Conservation (phyloP, 2,329 filamentous ascomycete species). For the Ophiostoma tasmaniense region DNA sequence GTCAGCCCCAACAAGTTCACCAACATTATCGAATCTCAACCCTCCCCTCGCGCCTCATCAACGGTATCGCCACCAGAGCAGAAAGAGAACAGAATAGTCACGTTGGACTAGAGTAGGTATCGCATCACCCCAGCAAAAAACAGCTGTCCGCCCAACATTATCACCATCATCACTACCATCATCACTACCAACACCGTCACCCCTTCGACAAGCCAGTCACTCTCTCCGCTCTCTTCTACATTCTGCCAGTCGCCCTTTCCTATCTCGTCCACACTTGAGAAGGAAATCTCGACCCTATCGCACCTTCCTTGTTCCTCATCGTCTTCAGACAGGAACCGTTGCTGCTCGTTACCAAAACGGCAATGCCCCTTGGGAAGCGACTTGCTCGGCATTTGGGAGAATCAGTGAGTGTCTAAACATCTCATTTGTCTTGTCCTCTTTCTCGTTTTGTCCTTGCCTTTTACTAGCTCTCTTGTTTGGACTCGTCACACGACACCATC, state of each 20-base stretch:
- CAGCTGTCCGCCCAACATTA: background rate
- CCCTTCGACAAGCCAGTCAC: background rate
- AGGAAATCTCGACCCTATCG: background rate
- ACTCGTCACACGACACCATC: background rate
- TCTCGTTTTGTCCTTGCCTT: background rate
- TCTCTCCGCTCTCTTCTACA: background rate
- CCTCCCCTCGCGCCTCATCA: background rate
- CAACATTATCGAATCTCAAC: background rate
- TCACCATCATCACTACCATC: background rate
- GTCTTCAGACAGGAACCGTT: background rate
- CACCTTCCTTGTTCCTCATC: background rate
- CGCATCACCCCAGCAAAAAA: background rate
- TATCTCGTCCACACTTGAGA: background rate
- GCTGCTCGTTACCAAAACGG: background rate
- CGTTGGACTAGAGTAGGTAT: background rate
- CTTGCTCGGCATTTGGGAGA: slow-evolving; percentile 14
- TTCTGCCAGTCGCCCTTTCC: background rate
- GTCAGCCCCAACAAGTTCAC: background rate
- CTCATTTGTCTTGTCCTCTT: background rate
- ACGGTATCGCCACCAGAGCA: background rate
- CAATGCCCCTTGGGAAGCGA: slow-evolving; percentile 11
- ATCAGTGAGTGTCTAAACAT: slow-evolving; percentile 7
- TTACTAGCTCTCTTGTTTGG: background rate
- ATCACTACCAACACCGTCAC: background rate
- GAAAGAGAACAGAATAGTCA: background rate